Conservation (phyloP, 176 grass and related monocot species). For the Bromus sterilis region DNA sequence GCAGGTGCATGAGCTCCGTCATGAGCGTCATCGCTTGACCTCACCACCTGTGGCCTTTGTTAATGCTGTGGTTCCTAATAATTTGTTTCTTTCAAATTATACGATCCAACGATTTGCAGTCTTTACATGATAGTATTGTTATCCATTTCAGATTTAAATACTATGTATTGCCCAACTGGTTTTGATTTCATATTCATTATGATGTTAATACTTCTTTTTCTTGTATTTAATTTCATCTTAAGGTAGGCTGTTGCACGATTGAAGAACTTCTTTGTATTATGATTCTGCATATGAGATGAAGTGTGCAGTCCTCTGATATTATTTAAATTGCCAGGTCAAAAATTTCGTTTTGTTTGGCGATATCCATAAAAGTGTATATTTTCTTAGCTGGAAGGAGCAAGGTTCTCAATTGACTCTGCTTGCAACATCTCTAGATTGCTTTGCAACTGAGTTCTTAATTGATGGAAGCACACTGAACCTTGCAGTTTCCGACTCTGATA, state of each 20-base stretch:
- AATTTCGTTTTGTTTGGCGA: conserved; percentile 93
- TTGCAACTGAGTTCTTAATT: conserved; percentile 92
- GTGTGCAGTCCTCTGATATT: not conserved
- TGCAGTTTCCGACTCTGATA: conserved; percentile 73
- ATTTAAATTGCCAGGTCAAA: conserved; percentile 54
- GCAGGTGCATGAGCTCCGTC: not conserved
- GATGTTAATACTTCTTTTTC: not conserved
- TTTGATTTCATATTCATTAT: not conserved
- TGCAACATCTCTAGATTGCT: conserved; percentile 87
- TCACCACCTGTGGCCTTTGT: not conserved
- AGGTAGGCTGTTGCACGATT: not conserved
- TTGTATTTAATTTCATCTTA: no score
- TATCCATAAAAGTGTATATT: conserved; percentile 95
- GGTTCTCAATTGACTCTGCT: conserved; percentile 90
- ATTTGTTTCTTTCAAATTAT: not conserved
- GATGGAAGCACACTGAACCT: conserved; percentile 95
- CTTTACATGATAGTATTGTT: not conserved
- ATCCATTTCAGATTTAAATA: not conserved
- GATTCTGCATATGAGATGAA: not conserved
- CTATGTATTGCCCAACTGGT: not conserved
- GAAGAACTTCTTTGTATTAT: not conserved
- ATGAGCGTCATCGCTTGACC: not conserved
- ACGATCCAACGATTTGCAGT: not conserved
- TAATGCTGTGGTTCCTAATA: not conserved
- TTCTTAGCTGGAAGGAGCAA: conserved; percentile 97